Evolutionary conservation across 1,284 basidiomycete genomes (phyloP), one percentile per base, ranked within the genome.

Genomic region (Leccinum fallax): DNA sequence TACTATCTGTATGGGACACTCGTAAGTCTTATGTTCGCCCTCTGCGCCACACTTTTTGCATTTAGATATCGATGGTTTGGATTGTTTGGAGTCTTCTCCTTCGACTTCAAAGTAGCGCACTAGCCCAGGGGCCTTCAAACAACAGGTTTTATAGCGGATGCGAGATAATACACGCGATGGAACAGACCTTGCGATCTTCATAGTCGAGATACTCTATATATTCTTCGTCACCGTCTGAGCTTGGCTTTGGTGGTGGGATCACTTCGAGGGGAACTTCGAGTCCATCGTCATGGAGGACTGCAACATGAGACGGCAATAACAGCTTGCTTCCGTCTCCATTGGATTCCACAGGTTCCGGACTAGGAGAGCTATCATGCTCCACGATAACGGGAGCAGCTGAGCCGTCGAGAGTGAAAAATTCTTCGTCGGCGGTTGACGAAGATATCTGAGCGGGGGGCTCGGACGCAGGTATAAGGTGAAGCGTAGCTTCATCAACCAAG

Each of bases 191-290:
- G 26, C 79, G 77, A 67, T 86, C 85, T 61, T 89, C 88, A 63
- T 86, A 88, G 67, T 91, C 89, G 43, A 92, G 77, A 69, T 89
- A 90, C 60, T 92, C 85, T 63, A 92, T 91, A 66, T 84, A 89
- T 65, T 83, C 82, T 36, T 79, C 79, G 10, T 86, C 84, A 13
- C 11, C 19, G 16, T 79, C 80, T n/a, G 80, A 79, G 26, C 80
- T 77, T 26, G 70, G 65, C 6, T 78, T 66, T 26, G 77, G 63
- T 21, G 66, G 74, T 7, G 77, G 74, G 7, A 85, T 71, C 24
- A 87, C 80, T 61, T 84, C 78, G n/a, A 80, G 72, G 4, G 81
- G 77, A 9, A 77, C 5, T 21, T 48, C 75, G 30, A 64, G 67
- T 6, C 65, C 74, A 46, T 66, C 55, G 6, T 76, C 77, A 21